A percentile compares a stretch with the other conserved stretches of the same genome.
These are phyloP conservation scores for Malus domestica DNA, from an alignment of 306 rosid species.

Conservation along the genomic window ASM211411v1 NC_041798.1:37883001-37883500, in stretches of 20 bases:
- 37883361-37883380: background rate
- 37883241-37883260: slow-evolving; percentile 5
- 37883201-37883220: slow-evolving; percentile 5
- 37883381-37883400: slow-evolving; percentile 8
- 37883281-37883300: slow-evolving; percentile 22
- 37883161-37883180: too few species aligned
- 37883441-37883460: background rate
- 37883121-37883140: too few species aligned
- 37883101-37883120: fast-evolving
- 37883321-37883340: slow-evolving; percentile 25
- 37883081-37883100: too few species aligned
- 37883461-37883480: slow-evolving; percentile 40
- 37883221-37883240: slow-evolving; percentile 6
- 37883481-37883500: background rate
- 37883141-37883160: too few species aligned
- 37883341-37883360: slow-evolving; percentile 27
- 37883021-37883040: too few species aligned
- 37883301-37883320: slow-evolving; percentile 16
- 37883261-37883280: slow-evolving; percentile 38
- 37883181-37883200: background rate
- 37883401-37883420: slow-evolving; percentile 64
- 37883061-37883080: too few species aligned
- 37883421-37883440: background rate
- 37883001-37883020: too few species aligned
- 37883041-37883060: too few species aligned